Conservation (phyloP, 2,329 filamentous ascomycete species). For the Ophiostoma himal-ulmi region DNA sequence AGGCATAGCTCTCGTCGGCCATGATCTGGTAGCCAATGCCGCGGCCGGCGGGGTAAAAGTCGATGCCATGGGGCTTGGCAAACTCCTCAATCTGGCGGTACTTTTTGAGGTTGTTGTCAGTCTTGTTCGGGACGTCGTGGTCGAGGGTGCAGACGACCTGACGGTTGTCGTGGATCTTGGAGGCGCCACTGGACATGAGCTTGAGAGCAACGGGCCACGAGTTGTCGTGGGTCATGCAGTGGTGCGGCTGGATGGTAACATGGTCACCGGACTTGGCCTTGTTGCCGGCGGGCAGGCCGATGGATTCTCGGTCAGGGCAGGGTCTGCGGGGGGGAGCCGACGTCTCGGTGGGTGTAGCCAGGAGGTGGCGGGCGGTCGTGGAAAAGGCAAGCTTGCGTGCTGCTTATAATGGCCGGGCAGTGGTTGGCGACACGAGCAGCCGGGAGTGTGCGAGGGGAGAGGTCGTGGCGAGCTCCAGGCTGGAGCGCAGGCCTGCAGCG, state of each 20-base stretch:
- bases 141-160: constrained; percentile 82
- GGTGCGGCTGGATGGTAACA: constrained; percentile 64
- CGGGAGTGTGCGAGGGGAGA: not conserved
- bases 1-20: constrained; percentile 75
- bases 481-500: constrained; percentile 12
- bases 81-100: constrained; percentile 78
- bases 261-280: constrained; percentile 75
- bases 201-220: constrained; percentile 50
- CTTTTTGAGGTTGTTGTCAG: constrained; percentile 71
- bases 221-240: constrained; percentile 76
- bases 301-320: constrained; percentile 83
- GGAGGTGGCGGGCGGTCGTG: not conserved
- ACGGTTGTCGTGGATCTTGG: constrained; percentile 61
- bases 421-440: constrained; percentile 2
- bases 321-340: constrained; percentile 34
- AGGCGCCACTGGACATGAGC: constrained; percentile 77
- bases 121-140: constrained; percentile 83
- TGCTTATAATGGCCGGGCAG: not conserved
- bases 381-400: constrained; percentile 56
- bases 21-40: constrained; percentile 74
- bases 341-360: constrained; percentile 13
- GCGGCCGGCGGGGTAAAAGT: constrained; percentile 55
- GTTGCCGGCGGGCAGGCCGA: constrained; percentile 71
- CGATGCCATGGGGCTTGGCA: constrained; percentile 67
- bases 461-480: not conserved